These are phyloP conservation scores for Melianthus villosus DNA, from an alignment of 441 rosid genomes.

Conservation along the genomic window DNA sequence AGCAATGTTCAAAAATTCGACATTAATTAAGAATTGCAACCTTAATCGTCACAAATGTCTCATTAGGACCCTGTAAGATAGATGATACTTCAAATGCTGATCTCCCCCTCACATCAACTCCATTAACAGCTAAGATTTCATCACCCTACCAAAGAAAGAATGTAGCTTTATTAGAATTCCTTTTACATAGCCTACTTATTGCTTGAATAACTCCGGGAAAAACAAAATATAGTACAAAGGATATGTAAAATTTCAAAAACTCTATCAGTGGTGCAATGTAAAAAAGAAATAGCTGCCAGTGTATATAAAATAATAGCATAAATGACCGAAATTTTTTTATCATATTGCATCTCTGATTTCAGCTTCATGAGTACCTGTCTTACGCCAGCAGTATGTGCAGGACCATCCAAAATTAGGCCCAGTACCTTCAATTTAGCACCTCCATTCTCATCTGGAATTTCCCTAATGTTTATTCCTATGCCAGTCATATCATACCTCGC, in stretches of 20 bases:
- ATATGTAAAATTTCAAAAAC: too few species aligned
- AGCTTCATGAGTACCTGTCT: constrained; percentile 38
- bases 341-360: background rate
- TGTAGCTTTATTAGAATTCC: too few species aligned
- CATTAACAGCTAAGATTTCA: constrained; percentile 68
- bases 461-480: constrained; percentile 82
- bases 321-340: too few species aligned
- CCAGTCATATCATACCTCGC: constrained; percentile 85
- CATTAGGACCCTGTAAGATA: constrained; percentile 78
- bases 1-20: constrained; percentile 1
- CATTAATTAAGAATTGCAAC: constrained; percentile 18
- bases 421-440: constrained; percentile 51
- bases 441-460: constrained; percentile 54
- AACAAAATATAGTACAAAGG: too few species aligned
- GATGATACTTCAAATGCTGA: constrained; percentile 88
- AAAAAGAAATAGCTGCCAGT: background rate
- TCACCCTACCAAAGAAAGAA: constrained; percentile 47
- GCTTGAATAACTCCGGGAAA: too few species aligned
- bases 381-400: constrained; percentile 69
- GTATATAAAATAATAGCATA: background rate
- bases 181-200: too few species aligned
- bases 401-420: constrained; percentile 74
- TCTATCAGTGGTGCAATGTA: too few species aligned
- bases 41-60: constrained; percentile 64
- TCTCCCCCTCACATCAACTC: constrained; percentile 62